phyloP scores from a whole-genome alignment of 202 grass and related monocot species.

The Elaeis oleifera region DNA sequence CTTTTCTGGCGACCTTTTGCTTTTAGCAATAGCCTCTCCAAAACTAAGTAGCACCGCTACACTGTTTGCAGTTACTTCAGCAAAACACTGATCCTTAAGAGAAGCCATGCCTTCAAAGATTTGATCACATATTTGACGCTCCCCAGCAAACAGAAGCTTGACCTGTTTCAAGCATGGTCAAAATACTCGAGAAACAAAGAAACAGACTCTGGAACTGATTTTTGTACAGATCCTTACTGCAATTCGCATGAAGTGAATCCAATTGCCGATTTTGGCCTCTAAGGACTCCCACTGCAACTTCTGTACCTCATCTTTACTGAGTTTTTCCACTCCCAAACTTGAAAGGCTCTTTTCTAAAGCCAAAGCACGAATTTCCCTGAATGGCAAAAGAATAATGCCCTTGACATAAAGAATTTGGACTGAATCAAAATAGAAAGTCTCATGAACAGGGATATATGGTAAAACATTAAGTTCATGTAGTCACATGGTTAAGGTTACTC shows the following conservation, averaged over 20 bases:
- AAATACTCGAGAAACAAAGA: constrained; percentile 10
- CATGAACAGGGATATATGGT: no score
- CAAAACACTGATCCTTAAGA: constrained; percentile 73
- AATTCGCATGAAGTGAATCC: constrained; percentile 88
- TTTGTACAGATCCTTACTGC: constrained; percentile 40
- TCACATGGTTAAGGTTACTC: no score
- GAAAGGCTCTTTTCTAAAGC: constrained; percentile 66
- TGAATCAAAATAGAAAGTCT: constrained; percentile 3
- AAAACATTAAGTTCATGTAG: no score
- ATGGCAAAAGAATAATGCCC: constrained; percentile 10
- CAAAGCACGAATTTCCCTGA: constrained; percentile 60
- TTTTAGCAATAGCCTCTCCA: constrained; percentile 87
- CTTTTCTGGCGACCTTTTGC: constrained; percentile 94
- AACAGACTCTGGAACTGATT: neutral
- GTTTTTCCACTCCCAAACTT: constrained; percentile 69
- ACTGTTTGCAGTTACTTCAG: constrained; percentile 69
- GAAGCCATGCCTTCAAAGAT: constrained; percentile 65
- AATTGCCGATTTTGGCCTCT: constrained; percentile 83
- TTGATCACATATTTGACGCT: constrained; percentile 75
- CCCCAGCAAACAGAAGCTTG: constrained; percentile 67
- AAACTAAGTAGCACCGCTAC: constrained; percentile 73
- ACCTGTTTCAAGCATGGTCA: constrained; percentile 45
- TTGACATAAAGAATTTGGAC: no score
- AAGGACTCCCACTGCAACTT: constrained; percentile 89
- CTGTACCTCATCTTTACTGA: constrained; percentile 91